A percentile compares a stretch with the other conserved stretches of the same genome.
Conservation (phyloP, 257 asterid species). For the Fraxinus pennsylvanica region DNA sequence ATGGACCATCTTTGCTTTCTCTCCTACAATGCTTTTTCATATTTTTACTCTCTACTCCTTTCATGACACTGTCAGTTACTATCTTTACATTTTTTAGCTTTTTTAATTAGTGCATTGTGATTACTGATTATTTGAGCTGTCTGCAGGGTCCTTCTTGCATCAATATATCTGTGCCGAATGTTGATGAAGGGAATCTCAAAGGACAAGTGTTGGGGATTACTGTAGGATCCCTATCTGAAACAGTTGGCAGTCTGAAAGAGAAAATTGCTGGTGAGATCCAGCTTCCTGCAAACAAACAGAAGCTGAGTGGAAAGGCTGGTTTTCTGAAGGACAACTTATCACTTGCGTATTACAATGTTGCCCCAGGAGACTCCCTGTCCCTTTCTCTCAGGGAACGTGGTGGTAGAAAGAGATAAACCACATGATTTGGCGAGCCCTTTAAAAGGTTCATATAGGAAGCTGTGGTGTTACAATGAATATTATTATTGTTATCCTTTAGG, state of each 20-base stretch:
- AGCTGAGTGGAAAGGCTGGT: too few species aligned
- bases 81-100: not conserved
- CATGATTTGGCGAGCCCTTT: conserved; percentile 21
- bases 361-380: too few species aligned
- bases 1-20: too few species aligned
- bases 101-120: not conserved
- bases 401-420: not conserved
- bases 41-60: not conserved
- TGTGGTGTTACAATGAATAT: conserved; percentile 27
- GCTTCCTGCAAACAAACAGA: too few species aligned
- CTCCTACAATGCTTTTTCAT: not conserved
- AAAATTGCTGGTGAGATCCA: too few species aligned
- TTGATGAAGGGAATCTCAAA: conserved; percentile 85
- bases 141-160: conserved; percentile 84
- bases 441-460: conserved; percentile 40
- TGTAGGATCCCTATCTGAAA: conserved; percentile 19
- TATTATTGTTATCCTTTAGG: conserved; percentile 25
- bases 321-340: too few species aligned
- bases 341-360: too few species aligned
- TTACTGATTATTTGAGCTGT: conserved; percentile 21
- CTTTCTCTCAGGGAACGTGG: too few species aligned
- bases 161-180: conserved; percentile 72
- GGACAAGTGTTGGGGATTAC: conserved; percentile 81
- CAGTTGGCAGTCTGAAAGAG: too few species aligned
- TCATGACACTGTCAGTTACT: not conserved